Conservation (phyloP, 2,329 filamentous ascomycete genomes). For the Dryadomyces quercus-mongolicae region DNA sequence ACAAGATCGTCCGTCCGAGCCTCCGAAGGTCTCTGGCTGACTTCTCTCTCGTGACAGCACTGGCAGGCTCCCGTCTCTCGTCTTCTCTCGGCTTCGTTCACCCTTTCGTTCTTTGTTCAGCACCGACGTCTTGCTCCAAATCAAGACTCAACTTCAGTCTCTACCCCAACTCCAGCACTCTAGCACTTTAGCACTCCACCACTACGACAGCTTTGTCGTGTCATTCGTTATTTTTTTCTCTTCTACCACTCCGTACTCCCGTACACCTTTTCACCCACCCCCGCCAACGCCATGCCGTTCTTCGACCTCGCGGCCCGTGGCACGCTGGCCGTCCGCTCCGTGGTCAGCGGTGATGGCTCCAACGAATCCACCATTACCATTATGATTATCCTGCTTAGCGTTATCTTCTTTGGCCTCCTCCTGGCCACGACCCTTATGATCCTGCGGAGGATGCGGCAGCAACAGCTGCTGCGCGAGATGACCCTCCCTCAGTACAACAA, state of each 20-base stretch:
- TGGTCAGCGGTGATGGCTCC: slow-evolving; percentile 17
- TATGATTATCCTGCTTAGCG: slow-evolving; percentile 64
- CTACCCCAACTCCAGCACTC: no score
- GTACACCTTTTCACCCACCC: neutral
- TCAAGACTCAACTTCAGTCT: no score
- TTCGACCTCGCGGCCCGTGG: slow-evolving; percentile 20
- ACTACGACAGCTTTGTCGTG: neutral
- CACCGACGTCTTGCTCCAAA: no score
- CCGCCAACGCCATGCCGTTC: slow-evolving; percentile 21
- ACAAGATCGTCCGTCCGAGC: no score
- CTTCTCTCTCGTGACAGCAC: no score
- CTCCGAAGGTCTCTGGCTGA: no score
- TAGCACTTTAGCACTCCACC: no score
- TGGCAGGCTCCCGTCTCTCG: no score
- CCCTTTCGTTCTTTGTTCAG: no score
- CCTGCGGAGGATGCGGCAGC: slow-evolving; percentile 51
- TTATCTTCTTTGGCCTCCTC: slow-evolving; percentile 61
- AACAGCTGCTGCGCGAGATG: slow-evolving; percentile 34
- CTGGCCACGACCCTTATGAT: slow-evolving; percentile 58
- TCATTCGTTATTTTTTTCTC: neutral
- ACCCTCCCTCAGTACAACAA: slow-evolving; percentile 54
- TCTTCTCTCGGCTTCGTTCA: no score
- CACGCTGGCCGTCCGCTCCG: slow-evolving; percentile 36
- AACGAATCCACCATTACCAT: slow-evolving; percentile 59
- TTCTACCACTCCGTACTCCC: neutral